Evolutionary conservation across 1,284 basidiomycete species (phyloP), one percentile per base, ranked within the genome.

Genomic region (Anthracocystis walkeri): DNA sequence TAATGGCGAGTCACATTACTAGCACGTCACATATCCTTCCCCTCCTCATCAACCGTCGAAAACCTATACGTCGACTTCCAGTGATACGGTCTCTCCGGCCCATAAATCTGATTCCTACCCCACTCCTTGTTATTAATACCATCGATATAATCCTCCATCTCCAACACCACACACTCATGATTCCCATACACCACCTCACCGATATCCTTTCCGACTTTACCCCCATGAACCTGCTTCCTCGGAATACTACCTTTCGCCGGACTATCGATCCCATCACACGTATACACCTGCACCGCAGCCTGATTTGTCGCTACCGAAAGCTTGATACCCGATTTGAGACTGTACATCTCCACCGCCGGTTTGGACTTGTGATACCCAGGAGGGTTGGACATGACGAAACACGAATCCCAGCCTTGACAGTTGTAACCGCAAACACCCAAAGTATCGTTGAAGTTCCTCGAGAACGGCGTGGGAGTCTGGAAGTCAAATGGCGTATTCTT

Each of bases 121-220:
- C 79, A 82, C 55, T 72, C 41, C 16, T 71, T 74, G 16, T 82
- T 51, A 49, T 82, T 82, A 65, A 82, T 80, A 0, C 48, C 79
- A 53, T 82, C 81, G 35, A 82, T 82, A 40, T 69, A 78, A 20
- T 79, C 81, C 61, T 82, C 76, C 76, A 77, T 68, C 61, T 82
- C 81, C 51, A 82, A 45, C 41, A 80, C 81, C 21, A 81, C 68
- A 52, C 80, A 81, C 21, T 65, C 58, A 55, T 77, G 56, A 38
- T 82, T 81, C 11, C 75, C 80, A 58, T 82, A 82, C 49, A 80
- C 52, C 40, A 78, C 56, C 29, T 66, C 51, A 5, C 60, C 63
- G 20, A 77, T 64, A 4, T 66, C 44, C 7, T 64, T 45, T 29
- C 71, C 77, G 1, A 75, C 68, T 38, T 82, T 78, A n/a, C 81